Conservation (phyloP, 352 stramenopile species). For the Hyphochytrium catenoides region DNA sequence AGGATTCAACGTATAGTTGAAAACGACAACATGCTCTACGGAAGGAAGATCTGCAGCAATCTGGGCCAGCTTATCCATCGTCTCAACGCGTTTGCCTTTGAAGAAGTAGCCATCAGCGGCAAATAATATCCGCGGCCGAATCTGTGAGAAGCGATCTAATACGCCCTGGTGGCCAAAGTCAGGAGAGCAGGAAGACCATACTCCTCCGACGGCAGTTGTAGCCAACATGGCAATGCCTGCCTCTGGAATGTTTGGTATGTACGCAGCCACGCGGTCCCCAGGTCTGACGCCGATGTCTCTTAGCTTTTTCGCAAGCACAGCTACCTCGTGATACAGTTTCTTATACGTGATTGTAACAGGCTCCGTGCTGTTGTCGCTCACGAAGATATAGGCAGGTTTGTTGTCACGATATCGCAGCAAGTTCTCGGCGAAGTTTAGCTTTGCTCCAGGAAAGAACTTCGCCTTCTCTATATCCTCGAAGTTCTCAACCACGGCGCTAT, state of each 20-base stretch:
- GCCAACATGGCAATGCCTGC: constrained; percentile 40
- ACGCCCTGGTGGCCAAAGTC: constrained; percentile 59
- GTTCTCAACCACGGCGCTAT: constrained; percentile 25
- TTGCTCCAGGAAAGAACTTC: constrained; percentile 37
- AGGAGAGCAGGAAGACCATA: constrained; percentile 53
- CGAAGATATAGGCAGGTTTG: constrained; percentile 37
- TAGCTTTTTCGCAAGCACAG: constrained; percentile 18
- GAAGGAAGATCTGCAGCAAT: constrained; percentile 32
- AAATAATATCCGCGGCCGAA: constrained; percentile 44
- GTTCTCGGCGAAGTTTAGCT: constrained; percentile 47
- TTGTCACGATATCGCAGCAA: constrained; percentile 39
- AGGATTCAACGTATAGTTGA: constrained; percentile 27
- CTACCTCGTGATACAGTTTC: constrained; percentile 30
- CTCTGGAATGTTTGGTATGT: constrained; percentile 39
- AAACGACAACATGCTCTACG: constrained; percentile 19
- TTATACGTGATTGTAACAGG: constrained; percentile 27
- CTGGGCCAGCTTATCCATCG: constrained; percentile 22
- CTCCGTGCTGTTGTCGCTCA: constrained; percentile 30
- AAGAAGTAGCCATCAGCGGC: constrained; percentile 46
- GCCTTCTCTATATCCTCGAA: constrained; percentile 31
- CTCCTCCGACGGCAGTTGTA: constrained; percentile 23
- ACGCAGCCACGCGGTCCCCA: constrained; percentile 33
- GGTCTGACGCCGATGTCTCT: constrained; percentile 18
- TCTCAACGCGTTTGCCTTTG: constrained; percentile 38
- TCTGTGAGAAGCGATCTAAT: constrained; percentile 49